phyloP scores from a whole-genome alignment of 768 basidiomycete genomes.

The Cyathus striatus region DNA sequence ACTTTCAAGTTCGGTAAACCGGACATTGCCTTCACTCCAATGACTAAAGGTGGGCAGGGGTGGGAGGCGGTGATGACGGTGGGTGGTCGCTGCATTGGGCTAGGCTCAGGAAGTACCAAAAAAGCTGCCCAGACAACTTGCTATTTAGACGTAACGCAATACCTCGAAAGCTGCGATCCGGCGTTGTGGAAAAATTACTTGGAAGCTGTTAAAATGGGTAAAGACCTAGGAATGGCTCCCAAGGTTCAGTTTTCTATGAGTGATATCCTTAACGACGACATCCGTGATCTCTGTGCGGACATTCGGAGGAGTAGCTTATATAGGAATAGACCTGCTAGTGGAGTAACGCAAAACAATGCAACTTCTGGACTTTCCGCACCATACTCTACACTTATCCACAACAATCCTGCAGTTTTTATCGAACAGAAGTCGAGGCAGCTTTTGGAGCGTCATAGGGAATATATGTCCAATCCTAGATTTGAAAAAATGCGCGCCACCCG shows the following conservation, averaged over 20 bases:
- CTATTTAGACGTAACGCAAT: slow-evolving; percentile 84
- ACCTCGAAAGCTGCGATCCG: slow-evolving; percentile 81
- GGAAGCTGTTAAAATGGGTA: slow-evolving; percentile 54
- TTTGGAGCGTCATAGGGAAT: slow-evolving; percentile 44
- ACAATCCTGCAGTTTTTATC: slow-evolving; percentile 22
- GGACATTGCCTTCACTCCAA: slow-evolving; percentile 52
- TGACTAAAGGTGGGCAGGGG: slow-evolving; percentile 16
- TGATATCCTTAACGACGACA: slow-evolving; percentile 57
- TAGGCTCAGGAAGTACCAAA: slow-evolving; percentile 66
- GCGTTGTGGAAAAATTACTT: slow-evolving; percentile 74
- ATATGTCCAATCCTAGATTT: slow-evolving; percentile 54
- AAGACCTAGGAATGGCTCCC: slow-evolving; percentile 68
- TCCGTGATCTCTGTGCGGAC: slow-evolving; percentile 66
- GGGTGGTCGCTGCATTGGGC: slow-evolving; percentile 73
- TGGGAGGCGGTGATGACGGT: slow-evolving; percentile 82
- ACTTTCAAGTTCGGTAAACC: slow-evolving; percentile 71
- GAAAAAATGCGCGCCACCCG: slow-evolving; percentile 67
- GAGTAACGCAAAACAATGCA: background rate
- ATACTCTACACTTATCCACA: background rate
- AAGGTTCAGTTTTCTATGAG: slow-evolving; percentile 64
- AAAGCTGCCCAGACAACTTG: slow-evolving; percentile 67
- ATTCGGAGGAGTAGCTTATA: slow-evolving; percentile 62
- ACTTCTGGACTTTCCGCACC: background rate
- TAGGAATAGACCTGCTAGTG: slow-evolving; percentile 47
- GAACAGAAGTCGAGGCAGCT: slow-evolving; percentile 56